Evolutionary conservation across 2,329 filamentous ascomycete genomes (phyloP).

Genomic region (Beauveria sp.): DNA sequence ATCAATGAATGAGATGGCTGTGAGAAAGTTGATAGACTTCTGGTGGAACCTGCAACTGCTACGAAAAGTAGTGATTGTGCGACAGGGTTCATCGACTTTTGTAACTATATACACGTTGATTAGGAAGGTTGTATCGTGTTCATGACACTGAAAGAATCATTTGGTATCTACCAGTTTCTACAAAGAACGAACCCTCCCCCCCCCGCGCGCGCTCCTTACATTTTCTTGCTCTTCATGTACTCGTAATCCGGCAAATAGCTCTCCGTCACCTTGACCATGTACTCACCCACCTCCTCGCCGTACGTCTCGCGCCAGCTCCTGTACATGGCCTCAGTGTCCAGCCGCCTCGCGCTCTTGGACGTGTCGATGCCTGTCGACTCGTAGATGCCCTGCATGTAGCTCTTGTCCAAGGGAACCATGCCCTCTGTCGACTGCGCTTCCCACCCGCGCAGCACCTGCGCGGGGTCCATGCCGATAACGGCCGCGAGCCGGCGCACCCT

Average conservation of each 20-base stretch:
- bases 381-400: slow-evolving; percentile 5
- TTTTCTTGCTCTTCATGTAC: slow-evolving; percentile 6
- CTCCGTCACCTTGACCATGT: background rate
- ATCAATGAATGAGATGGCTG: no score
- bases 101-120: no score
- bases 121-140: no score
- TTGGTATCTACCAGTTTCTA: background rate
- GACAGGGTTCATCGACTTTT: no score
- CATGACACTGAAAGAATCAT: no score
- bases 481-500: background rate
- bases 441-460: slow-evolving; percentile 4
- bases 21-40: no score
- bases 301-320: slow-evolving; percentile 3
- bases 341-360: slow-evolving; percentile 3
- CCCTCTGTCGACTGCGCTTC: slow-evolving; percentile 1
- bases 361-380: slow-evolving; percentile 9
- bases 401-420: background rate
- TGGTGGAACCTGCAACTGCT: no score
- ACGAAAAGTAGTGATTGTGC: no score
- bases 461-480: background rate
- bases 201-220: background rate
- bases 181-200: background rate
- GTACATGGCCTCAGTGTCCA: background rate
- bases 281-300: background rate
- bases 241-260: slow-evolving; percentile 2